Conservation (phyloP, 331 rosid species). For the Rosa hybrid region DNA sequence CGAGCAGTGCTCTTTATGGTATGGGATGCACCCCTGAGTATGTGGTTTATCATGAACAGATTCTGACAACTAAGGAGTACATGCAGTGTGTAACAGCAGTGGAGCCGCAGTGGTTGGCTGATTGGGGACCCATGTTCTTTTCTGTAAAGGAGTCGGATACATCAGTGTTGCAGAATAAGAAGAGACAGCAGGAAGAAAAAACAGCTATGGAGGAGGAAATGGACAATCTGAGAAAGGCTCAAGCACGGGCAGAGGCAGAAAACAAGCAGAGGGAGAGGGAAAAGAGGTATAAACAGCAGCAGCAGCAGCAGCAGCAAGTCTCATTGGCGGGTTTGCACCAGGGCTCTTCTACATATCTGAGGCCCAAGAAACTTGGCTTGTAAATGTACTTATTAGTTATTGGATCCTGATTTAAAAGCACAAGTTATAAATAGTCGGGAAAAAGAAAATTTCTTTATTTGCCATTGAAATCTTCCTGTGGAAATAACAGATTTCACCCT, state of each 20-base stretch:
- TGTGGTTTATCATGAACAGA: slow-evolving; percentile 87
- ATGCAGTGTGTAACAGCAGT: slow-evolving; percentile 98
- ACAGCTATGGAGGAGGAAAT: slow-evolving; percentile 97
- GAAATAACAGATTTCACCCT: not conserved
- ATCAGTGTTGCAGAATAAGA: slow-evolving; percentile 78
- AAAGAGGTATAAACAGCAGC: slow-evolving; percentile 60
- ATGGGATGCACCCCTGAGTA: slow-evolving; percentile 96
- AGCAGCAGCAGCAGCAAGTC: slow-evolving; percentile 67
- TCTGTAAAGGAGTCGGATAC: slow-evolving; percentile 96
- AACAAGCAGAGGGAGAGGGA: slow-evolving; percentile 59
- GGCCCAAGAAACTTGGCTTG: slow-evolving; percentile 79
- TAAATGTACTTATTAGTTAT: slow-evolving; percentile 21
- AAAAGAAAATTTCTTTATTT: no score
- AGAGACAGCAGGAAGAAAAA: slow-evolving; percentile 78
- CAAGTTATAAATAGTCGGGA: no score
- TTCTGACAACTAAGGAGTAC: slow-evolving; percentile 82
- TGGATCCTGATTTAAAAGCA: no score
- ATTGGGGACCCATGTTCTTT: slow-evolving; percentile 96
- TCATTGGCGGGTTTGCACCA: slow-evolving; percentile 64
- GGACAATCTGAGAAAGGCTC: slow-evolving; percentile 85
- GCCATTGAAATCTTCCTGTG: not conserved
- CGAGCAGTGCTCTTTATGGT: slow-evolving; percentile 92
- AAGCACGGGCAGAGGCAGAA: slow-evolving; percentile 61
- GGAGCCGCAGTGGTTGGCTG: slow-evolving; percentile 97
- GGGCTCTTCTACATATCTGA: slow-evolving; percentile 80